Conservation (phyloP, 768 basidiomycete genomes). For the Chalciporus pseudorubinellus region DNA sequence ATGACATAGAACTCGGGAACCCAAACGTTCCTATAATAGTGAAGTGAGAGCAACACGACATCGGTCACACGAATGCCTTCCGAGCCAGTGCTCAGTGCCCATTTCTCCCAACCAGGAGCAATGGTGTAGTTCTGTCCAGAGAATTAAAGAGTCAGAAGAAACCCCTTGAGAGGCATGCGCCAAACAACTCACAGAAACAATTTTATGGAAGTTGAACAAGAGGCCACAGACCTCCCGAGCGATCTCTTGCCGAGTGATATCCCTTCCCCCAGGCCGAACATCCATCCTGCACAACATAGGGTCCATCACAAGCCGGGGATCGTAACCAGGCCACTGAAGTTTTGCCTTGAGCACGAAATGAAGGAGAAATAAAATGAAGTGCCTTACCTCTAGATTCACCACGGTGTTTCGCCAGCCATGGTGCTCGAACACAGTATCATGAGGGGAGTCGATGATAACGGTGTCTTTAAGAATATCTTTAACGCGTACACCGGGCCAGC, state of each 20-base stretch:
- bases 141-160: not conserved
- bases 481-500: conserved; percentile 20
- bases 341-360: not conserved
- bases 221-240: conserved; percentile 16
- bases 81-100: conserved; percentile 15
- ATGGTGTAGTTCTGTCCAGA: conserved; percentile 7
- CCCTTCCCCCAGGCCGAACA: not conserved
- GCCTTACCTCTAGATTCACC: conserved; percentile 20
- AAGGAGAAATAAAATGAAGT: not conserved
- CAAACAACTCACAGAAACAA: conserved; percentile 7
- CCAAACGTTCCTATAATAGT: conserved; percentile 30
- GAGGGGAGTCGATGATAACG: conserved; percentile 12
- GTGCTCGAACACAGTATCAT: conserved; percentile 16
- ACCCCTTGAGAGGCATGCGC: not conserved
- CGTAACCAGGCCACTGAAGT: conserved; percentile 26
- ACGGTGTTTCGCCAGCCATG: conserved; percentile 21
- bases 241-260: conserved; percentile 22
- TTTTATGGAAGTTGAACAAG: conserved; percentile 7
- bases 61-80: conserved; percentile 17
- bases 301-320: not conserved
- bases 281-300: conserved; percentile 17
- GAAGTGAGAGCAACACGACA: conserved; percentile 21
- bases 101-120: conserved; percentile 16
- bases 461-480: conserved; percentile 13
- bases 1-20: conserved; percentile 30